Percentiles rank a stretch among this genome's conserved stretches.
Evolutionary conservation across 495 filamentous ascomycete species (phyloP).

Genomic region (Neurospora sp.): DNA sequence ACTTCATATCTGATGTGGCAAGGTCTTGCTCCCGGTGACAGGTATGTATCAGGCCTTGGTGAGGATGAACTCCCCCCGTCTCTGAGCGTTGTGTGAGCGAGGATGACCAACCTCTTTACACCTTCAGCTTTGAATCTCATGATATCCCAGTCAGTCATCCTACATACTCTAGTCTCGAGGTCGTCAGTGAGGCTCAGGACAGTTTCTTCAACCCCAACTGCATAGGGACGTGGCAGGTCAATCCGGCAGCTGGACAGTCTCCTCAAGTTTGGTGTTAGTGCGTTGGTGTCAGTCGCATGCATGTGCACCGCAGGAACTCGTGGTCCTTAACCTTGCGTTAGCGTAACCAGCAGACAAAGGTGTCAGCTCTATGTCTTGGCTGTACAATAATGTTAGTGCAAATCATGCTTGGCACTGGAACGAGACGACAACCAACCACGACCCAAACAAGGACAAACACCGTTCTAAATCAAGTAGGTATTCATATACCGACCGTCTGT

Average conservation of each 20-base stretch:
- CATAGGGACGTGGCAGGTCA: not conserved
- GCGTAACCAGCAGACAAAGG: not conserved
- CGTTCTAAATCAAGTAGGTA: not conserved
- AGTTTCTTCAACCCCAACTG: not conserved
- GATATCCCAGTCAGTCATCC: not conserved
- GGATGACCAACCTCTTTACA: not conserved
- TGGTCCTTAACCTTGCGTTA: not conserved
- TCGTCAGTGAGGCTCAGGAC: not conserved
- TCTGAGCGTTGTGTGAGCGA: not conserved
- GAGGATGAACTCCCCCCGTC: not conserved
- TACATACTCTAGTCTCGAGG: not conserved
- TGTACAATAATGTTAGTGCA: not conserved
- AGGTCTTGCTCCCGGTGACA: not conserved
- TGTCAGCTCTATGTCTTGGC: not conserved
- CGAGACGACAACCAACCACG: not conserved
- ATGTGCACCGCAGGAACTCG: not conserved
- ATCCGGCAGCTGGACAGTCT: not conserved
- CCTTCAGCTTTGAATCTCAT: not conserved
- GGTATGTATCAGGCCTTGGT: not conserved
- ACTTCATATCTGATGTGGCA: not conserved
- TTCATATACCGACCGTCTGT: not conserved
- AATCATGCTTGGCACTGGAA: not conserved
- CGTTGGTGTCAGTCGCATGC: not conserved
- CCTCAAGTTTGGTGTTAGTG: not conserved
- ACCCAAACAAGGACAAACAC: not conserved